Evolutionary conservation across 108 stramenopile genomes (phyloP).

Genomic region (Schizochytrium sp.): DNA sequence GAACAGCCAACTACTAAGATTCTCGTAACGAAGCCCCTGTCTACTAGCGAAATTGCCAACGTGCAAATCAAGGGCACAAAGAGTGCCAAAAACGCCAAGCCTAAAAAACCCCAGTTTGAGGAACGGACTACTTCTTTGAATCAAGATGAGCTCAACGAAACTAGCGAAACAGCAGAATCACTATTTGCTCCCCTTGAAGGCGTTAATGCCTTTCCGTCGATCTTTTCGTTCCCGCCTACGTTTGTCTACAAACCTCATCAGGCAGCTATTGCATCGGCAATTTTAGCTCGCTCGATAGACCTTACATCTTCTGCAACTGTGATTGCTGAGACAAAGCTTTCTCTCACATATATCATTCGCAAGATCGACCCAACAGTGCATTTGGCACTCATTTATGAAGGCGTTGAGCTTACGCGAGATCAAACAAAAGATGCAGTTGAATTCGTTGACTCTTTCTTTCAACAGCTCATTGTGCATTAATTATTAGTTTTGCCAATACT

Average conservation of each 20-base stretch:
- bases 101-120: neutral
- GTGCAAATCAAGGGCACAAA: too few species aligned
- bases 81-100: neutral
- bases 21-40: neutral
- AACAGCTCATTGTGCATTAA: neutral
- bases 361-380: slow-evolving; percentile 48
- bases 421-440: neutral
- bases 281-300: neutral
- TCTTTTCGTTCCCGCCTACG: neutral
- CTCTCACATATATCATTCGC: neutral
- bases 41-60: too few species aligned
- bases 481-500: too few species aligned
- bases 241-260: neutral
- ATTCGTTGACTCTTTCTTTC: neutral
- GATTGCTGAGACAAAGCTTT: neutral
- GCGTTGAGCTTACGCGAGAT: neutral
- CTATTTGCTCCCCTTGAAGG: slow-evolving; percentile 6
- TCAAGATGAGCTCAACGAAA: neutral
- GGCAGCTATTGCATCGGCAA: neutral
- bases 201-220: neutral
- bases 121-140: neutral
- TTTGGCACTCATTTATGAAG: slow-evolving; percentile 13
- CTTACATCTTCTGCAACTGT: neutral
- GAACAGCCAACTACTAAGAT: neutral
- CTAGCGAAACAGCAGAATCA: neutral